phyloP scores from a whole-genome alignment of 495 filamentous ascomycete genomes.

The Penicillium subrubescens region DNA sequence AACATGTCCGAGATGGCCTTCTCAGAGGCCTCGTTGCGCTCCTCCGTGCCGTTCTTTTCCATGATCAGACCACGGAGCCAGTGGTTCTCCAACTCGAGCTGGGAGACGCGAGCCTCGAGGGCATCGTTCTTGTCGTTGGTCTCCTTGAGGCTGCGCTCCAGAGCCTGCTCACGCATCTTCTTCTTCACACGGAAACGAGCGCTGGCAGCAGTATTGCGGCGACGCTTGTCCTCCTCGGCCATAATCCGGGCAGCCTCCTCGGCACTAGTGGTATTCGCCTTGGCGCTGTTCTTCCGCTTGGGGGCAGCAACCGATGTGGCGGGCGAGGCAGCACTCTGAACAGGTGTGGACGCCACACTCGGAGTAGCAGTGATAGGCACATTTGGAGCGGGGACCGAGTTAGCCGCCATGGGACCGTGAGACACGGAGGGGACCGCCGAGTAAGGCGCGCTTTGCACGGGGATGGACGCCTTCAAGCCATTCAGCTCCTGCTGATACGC shows the following conservation, averaged over 20 bases:
- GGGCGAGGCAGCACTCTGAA: slow-evolving; percentile 14
- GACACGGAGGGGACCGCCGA: slow-evolving; percentile 26
- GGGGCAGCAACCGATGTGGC: slow-evolving; percentile 26
- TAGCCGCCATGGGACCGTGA: slow-evolving; percentile 18
- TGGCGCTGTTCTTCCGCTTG: slow-evolving; percentile 47
- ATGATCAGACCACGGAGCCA: slow-evolving; percentile 93
- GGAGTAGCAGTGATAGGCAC: slow-evolving; percentile 25
- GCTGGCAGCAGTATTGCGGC: slow-evolving; percentile 92
- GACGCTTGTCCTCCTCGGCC: slow-evolving; percentile 96
- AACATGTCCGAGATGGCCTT: slow-evolving; percentile 52
- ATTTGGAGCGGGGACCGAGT: slow-evolving; percentile 27
- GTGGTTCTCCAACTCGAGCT: slow-evolving; percentile 92
- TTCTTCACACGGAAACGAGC: slow-evolving; percentile 99
- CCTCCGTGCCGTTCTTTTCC: slow-evolving; percentile 75
- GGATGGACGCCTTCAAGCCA: slow-evolving; percentile 26
- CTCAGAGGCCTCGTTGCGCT: slow-evolving; percentile 41
- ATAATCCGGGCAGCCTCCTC: slow-evolving; percentile 63
- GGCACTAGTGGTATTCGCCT: slow-evolving; percentile 34
- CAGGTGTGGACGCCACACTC: slow-evolving; percentile 23
- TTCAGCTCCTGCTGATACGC: slow-evolving; percentile 39
- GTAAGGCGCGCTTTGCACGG: slow-evolving; percentile 35
- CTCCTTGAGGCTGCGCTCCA: slow-evolving; percentile 88
- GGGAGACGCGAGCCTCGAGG: slow-evolving; percentile 80
- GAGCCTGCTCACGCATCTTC: slow-evolving; percentile 94
- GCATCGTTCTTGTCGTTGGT: slow-evolving; percentile 77